phyloP scores from a whole-genome alignment of 805 yeast genomes.

The Lachancea kluyveri region DNA sequence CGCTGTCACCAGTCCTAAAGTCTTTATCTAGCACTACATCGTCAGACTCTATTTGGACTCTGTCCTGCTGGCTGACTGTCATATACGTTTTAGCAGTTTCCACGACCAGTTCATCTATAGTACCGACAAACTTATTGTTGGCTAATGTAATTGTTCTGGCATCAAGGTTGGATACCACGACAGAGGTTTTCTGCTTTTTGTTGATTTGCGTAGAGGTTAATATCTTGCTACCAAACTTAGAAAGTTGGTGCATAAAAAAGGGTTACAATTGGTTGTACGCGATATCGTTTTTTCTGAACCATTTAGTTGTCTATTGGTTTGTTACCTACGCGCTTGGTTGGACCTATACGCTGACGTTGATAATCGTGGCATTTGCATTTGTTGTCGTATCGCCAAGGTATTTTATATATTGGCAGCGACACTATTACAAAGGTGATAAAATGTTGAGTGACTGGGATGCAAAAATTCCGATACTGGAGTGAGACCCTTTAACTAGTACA shows the following conservation, averaged over 20 bases:
- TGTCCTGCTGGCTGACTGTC: constrained; percentile 72
- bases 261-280: constrained; percentile 11
- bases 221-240: constrained; percentile 24
- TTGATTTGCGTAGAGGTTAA: constrained; percentile 37
- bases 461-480: constrained; percentile 16
- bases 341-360: constrained; percentile 16
- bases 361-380: constrained; percentile 14
- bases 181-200: constrained; percentile 78
- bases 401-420: constrained; percentile 28
- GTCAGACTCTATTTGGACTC: constrained; percentile 92
- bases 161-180: constrained; percentile 70
- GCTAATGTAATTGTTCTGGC: constrained; percentile 87
- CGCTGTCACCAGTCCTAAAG: constrained; percentile 83
- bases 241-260: constrained; percentile 4
- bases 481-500: constrained; percentile 1
- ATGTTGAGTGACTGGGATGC: constrained; percentile 20
- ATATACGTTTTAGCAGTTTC: constrained; percentile 43
- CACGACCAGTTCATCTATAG: constrained; percentile 36
- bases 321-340: constrained; percentile 19
- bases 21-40: constrained; percentile 85
- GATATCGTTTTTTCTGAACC: constrained; percentile 14
- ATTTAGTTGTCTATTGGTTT: constrained; percentile 21
- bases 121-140: constrained; percentile 77
- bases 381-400: constrained; percentile 21
- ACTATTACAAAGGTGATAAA: constrained; percentile 14